Percentiles rank a stretch among this genome's conserved stretches.
These are phyloP conservation scores for Brettanomyces anomalus DNA, from an alignment of 805 yeast species.

Conservation along the genomic window DNA sequence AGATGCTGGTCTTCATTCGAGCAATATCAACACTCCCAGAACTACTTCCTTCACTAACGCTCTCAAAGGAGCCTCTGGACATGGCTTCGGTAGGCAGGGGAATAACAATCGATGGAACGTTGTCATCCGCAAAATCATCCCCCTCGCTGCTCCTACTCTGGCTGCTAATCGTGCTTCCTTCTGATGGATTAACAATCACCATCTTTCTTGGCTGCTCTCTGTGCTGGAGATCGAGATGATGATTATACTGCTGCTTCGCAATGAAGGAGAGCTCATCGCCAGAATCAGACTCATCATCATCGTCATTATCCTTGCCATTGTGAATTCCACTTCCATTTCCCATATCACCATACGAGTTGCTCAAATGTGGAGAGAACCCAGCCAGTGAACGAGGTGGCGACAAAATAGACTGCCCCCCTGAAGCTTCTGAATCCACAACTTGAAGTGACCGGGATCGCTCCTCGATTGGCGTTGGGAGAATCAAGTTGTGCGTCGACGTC, in stretches of 20 bases:
- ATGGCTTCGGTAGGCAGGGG: too few species aligned
- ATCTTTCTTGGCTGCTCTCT: constrained; percentile 10
- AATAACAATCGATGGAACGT: too few species aligned
- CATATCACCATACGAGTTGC: neutral
- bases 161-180: constrained; percentile 1
- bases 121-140: too few species aligned
- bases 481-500: neutral
- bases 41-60: too few species aligned
- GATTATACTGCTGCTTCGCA: constrained; percentile 22
- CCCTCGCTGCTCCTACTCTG: too few species aligned
- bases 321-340: neutral
- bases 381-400: neutral
- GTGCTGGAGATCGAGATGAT: constrained; percentile 18
- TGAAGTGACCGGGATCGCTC: neutral
- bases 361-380: neutral
- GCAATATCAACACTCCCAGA: too few species aligned
- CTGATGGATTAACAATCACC: constrained; percentile 17
- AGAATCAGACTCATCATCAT: neutral
- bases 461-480: constrained; percentile 2
- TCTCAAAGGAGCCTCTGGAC: too few species aligned
- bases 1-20: too few species aligned
- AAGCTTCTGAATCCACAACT: neutral
- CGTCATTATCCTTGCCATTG: neutral
- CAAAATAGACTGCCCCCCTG: neutral
- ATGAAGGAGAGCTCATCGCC: constrained; percentile 1